These are phyloP conservation scores for Curvularia verruculosa DNA, from an alignment of 2,329 filamentous ascomycete species.

Conservation along the genomic window DNA sequence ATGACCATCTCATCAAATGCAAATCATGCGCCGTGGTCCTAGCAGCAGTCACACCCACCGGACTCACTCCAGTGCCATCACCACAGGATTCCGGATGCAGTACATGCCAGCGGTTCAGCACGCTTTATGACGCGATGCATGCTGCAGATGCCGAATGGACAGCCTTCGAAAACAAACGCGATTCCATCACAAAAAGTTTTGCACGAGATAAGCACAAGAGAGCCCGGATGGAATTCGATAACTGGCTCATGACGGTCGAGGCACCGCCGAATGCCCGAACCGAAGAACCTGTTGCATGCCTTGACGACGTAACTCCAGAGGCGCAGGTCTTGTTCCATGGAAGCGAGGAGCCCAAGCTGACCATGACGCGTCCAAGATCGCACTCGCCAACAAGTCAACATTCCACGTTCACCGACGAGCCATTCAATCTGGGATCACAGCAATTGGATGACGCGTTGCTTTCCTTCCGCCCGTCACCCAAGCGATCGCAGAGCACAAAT, in stretches of 20 bases:
- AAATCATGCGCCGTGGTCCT: conserved; percentile 16
- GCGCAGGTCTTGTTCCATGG: background rate
- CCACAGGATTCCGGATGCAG: conserved; percentile 18
- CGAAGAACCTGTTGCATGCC: conserved; percentile 1
- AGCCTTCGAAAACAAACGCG: conserved; percentile 17
- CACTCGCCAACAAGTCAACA: conserved; percentile 10
- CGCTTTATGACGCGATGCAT: conserved; percentile 21
- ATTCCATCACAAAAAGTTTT: conserved; percentile 18
- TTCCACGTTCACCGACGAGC: background rate
- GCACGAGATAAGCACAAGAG: conserved; percentile 22
- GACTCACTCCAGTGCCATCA: conserved; percentile 13
- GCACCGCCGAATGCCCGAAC: conserved; percentile 1
- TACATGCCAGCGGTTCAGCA: conserved; percentile 25
- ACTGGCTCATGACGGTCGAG: conserved; percentile 35
- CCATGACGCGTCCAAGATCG: conserved; percentile 16
- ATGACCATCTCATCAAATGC: conserved; percentile 8
- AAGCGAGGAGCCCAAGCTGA: conserved; percentile 4
- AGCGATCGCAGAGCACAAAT: conserved; percentile 12
- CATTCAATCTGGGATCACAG: background rate
- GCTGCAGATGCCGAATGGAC: conserved; percentile 22
- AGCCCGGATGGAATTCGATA: conserved; percentile 31
- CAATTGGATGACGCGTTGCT: conserved; percentile 1
- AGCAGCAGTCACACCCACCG: conserved; percentile 16
- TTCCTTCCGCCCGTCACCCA: conserved; percentile 10
- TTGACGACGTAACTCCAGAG: background rate